Evolutionary conservation across 495 filamentous ascomycete genomes (phyloP).

Genomic region (Talaromyces nanjingensis): DNA sequence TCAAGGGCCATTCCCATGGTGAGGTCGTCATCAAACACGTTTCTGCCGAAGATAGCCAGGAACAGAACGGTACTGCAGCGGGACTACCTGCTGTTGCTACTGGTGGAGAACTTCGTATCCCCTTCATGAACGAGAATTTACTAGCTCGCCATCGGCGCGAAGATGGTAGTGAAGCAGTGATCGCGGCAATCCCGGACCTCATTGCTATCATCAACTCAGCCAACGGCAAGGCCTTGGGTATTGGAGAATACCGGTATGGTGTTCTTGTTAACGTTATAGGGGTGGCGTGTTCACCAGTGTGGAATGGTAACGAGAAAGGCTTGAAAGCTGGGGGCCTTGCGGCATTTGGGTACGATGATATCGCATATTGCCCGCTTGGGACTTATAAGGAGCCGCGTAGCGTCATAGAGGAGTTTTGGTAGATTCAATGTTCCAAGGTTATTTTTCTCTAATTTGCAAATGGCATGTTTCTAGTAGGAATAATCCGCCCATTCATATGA

Average conservation of each 20-base stretch:
- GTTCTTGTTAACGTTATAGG: conserved; percentile 49
- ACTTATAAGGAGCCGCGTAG: conserved; percentile 17
- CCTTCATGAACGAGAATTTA: conserved; percentile 63
- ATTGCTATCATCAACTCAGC: too few relatives aligned
- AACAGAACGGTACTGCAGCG: conserved; percentile 9
- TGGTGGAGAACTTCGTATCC: conserved; percentile 43
- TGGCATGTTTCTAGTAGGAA: too few relatives aligned
- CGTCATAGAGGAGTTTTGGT: conserved; percentile 16
- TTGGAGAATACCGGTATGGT: conserved; percentile 31
- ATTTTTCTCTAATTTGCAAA: too few relatives aligned
- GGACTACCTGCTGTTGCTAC: not conserved
- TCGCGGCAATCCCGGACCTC: too few relatives aligned
- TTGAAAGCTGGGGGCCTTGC: conserved; percentile 17
- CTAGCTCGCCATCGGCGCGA: conserved; percentile 34
- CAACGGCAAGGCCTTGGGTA: too few relatives aligned
- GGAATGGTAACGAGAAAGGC: conserved; percentile 15
- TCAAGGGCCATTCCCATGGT: conserved; percentile 43
- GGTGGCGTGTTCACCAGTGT: conserved; percentile 49
- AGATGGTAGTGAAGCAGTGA: conserved; percentile 38
- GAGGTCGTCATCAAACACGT: conserved; percentile 39
- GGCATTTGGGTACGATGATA: conserved; percentile 17
- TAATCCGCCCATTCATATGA: too few relatives aligned
- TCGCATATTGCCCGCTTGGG: conserved; percentile 17
- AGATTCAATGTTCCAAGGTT: too few relatives aligned
- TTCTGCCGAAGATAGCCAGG: conserved; percentile 19